These are phyloP conservation scores for Venturia pyrina DNA, from an alignment of 2,329 filamentous ascomycete species.

Conservation along the genomic window DNA sequence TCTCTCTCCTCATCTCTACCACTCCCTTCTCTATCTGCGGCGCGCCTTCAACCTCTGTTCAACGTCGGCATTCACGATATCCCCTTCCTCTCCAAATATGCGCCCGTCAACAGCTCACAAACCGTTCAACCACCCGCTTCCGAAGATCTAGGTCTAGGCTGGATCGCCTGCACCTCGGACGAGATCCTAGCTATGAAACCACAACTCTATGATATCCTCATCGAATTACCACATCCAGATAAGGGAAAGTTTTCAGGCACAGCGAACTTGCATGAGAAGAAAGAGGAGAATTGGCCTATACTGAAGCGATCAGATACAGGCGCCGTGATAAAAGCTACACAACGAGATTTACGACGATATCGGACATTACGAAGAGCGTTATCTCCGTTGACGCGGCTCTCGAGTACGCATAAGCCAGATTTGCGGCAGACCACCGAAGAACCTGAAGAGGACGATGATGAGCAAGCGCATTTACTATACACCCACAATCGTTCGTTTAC, in stretches of 20 bases:
- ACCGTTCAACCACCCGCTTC: conserved; percentile 24
- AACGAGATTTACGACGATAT: conserved; percentile 79
- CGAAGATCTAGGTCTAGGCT: conserved; percentile 48
- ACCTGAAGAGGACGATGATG: conserved; percentile 16
- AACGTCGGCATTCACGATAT: conserved; percentile 92
- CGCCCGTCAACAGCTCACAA: conserved; percentile 15
- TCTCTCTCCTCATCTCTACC: conserved; percentile 62
- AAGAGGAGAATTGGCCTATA: conserved; percentile 58
- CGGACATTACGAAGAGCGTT: conserved; percentile 57
- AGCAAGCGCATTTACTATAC: conserved; percentile 15
- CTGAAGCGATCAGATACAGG: conserved; percentile 53
- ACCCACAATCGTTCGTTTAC: conserved; percentile 13
- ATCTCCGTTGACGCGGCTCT: conserved; percentile 16
- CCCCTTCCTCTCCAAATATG: background rate
- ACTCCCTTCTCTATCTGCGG: conserved; percentile 48
- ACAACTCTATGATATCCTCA: conserved; percentile 78
- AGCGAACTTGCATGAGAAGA: conserved; percentile 32
- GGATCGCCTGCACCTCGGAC: conserved; percentile 94
- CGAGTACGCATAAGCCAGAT: conserved; percentile 5
- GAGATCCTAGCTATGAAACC: conserved; percentile 82
- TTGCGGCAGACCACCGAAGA: conserved; percentile 10
- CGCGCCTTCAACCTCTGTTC: conserved; percentile 71
- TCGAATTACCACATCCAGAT: conserved; percentile 56
- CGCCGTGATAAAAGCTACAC: conserved; percentile 67
- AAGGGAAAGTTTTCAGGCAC: background rate